Evolutionary conservation across 352 stramenopile genomes (phyloP).

Genomic region (Globisporangium takayamanum): DNA sequence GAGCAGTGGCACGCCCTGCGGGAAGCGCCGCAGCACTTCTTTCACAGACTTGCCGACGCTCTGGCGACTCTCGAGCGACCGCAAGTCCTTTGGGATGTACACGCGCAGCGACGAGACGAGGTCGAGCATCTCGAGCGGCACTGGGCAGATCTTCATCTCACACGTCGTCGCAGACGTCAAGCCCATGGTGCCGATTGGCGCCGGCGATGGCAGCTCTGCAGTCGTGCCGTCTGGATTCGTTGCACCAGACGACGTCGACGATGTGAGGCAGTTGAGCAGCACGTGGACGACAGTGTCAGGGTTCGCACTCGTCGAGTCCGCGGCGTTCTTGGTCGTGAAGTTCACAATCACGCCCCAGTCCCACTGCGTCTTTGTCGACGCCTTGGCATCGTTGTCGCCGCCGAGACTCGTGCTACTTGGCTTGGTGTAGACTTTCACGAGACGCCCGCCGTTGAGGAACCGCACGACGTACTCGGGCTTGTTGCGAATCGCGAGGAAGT

Average conservation of each 20-base stretch:
- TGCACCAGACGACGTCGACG: conserved; percentile 23
- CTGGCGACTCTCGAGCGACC: conserved; percentile 63
- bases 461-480: conserved; percentile 89
- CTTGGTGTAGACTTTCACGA: conserved; percentile 82
- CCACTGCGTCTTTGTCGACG: conserved; percentile 35
- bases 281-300: conserved; percentile 75
- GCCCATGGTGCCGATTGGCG: conserved; percentile 53
- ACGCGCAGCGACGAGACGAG: conserved; percentile 73
- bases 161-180: conserved; percentile 34
- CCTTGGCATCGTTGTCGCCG: conserved; percentile 26
- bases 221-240: conserved; percentile 19
- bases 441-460: conserved; percentile 92
- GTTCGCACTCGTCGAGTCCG: conserved; percentile 48
- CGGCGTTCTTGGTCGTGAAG: conserved; percentile 76
- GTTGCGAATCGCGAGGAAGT: conserved; percentile 90
- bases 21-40: conserved; percentile 70
- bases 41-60: conserved; percentile 74
- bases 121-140: conserved; percentile 74
- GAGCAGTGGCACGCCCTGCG: conserved; percentile 85
- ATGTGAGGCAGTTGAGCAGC: conserved; percentile 58
- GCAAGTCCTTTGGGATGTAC: conserved; percentile 82
- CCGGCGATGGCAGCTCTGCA: conserved; percentile 43
- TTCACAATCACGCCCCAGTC: conserved; percentile 85
- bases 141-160: conserved; percentile 84
- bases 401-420: conserved; percentile 3